Evolutionary conservation across 2,329 filamentous ascomycete genomes (phyloP), one percentile per base, ranked within the genome.

Genomic region (Fusarium tupiense): DNA sequence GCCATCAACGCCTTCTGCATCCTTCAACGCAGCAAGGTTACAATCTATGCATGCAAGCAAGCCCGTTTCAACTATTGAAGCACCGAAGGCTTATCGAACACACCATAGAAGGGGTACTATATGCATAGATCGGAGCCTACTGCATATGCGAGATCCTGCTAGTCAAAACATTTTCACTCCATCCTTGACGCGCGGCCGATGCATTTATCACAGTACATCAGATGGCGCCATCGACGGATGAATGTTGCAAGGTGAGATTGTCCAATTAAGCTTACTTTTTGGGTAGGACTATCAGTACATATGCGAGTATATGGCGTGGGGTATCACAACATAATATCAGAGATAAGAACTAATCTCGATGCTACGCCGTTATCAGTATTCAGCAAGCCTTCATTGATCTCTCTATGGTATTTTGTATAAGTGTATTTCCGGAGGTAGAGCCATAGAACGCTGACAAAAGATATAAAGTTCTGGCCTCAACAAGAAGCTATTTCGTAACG

Each of bases 141-240:
- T 44, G 47, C 66, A 70, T 54, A 70, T 70, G 67, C 52, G 5
- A 70, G 67, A 71, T 70, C 16, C 17, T 65, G 37, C 66, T 35
- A n/a, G 20, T 41, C 38, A 59, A 10, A 29, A 5, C 38, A n/a
- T 16, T 8, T 49, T 22, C 60, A 56, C 66, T 44, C 50, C 53
- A 14, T 16, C 22, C 6, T 50, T n/a, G 66, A 64, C 67, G 60
- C 47, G n/a, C 53, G 53, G 40, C 35, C 37, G 8, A 40, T 47
- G 53, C 60, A 41, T 38, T 37, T 35, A 26, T n/a, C 13, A 24
- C 20, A 29, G 5, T 31, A 35, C 10, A 29, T 29, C 20, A 22
- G 37, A 65, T 70, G 41, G 60, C 60, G 67, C 47, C 60, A 70
- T 66, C 11, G 38, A 9, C 12, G 17, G 14, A 24, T 29, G 40